phyloP scores from a whole-genome alignment of 2,329 filamentous ascomycete species.

The Colletotrichum orbiculare region DNA sequence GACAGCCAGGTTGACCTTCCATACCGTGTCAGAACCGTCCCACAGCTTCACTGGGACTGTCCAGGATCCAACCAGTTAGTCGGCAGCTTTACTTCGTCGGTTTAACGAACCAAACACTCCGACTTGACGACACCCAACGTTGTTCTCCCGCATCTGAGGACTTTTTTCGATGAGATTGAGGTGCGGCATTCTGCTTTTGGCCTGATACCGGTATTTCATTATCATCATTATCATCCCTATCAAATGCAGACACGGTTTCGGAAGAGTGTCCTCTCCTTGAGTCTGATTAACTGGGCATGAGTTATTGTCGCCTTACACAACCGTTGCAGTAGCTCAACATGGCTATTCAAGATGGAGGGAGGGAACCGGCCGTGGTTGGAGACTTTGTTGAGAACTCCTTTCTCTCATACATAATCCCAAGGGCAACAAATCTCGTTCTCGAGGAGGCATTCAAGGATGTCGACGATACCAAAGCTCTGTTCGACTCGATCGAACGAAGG shows the following conservation, averaged over 20 bases:
- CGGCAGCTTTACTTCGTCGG: no score
- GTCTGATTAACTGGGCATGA: constrained; percentile 19
- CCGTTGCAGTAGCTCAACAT: constrained; percentile 38
- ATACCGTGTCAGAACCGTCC: constrained; percentile 16
- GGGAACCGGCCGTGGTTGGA: constrained; percentile 41
- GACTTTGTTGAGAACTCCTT: constrained; percentile 69
- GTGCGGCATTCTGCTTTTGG: no score
- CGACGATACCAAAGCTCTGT: constrained; percentile 56
- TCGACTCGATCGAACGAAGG: constrained; percentile 70
- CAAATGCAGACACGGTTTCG: constrained; percentile 13
- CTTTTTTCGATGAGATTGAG: no score
- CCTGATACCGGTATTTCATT: no score
- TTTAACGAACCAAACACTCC: no score
- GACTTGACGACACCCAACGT: no score
- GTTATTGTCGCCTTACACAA: constrained; percentile 1
- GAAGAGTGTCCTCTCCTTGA: constrained; percentile 14
- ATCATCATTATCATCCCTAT: neutral
- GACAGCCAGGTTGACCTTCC: neutral
- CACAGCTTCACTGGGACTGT: constrained; percentile 1
- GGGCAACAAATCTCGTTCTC: constrained; percentile 64
- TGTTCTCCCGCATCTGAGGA: no score
- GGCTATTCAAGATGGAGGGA: constrained; percentile 31
- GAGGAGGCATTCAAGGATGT: constrained; percentile 61
- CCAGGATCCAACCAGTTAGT: neutral
- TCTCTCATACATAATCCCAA: constrained; percentile 70